These are phyloP conservation scores for Phytopythium kandeliae DNA, from an alignment of 352 stramenopile species.

Conservation along the genomic window DNA sequence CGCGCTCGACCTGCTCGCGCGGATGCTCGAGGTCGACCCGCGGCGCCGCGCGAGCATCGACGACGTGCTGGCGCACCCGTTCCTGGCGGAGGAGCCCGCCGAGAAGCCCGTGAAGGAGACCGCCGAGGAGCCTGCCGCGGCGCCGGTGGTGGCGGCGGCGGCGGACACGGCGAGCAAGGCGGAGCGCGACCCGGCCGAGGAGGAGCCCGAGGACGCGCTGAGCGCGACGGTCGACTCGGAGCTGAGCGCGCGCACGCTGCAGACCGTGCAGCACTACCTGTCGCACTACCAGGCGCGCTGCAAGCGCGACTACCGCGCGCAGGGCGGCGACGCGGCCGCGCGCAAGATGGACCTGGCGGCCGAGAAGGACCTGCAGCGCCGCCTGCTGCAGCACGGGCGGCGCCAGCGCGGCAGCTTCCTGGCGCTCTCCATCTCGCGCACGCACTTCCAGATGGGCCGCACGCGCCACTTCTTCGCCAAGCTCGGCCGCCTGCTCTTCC, in stretches of 20 bases:
- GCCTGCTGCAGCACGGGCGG: conserved; percentile 4
- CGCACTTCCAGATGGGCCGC: conserved; percentile 7
- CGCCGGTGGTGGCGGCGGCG: not conserved
- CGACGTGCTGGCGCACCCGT: conserved; percentile 55
- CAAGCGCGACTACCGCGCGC: conserved; percentile 5
- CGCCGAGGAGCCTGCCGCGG: not conserved
- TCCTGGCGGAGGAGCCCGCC: conserved; percentile 19
- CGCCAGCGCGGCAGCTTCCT: conserved; percentile 6
- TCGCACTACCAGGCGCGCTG: conserved; percentile 7
- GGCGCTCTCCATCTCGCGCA: conserved; percentile 4
- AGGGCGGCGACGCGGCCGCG: conserved; percentile 5
- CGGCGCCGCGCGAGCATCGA: conserved; percentile 50
- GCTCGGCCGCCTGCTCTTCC: conserved; percentile 6
- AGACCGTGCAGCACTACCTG: conserved; percentile 6
- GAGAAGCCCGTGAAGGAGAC: not conserved
- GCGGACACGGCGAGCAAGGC: not conserved
- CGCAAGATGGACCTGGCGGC: conserved; percentile 1
- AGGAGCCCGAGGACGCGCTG: not conserved
- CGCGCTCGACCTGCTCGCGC: conserved; percentile 55
- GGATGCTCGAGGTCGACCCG: conserved; percentile 60
- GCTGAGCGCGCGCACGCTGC: not conserved
- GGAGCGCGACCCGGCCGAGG: not conserved
- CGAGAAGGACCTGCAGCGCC: conserved; percentile 9
- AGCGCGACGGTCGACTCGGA: conserved; percentile 3
- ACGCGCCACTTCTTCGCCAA: conserved; percentile 8